These are phyloP conservation scores for Ceratocystis papillata DNA, from an alignment of 2,329 filamentous ascomycete species.

Conservation along the genomic window DNA sequence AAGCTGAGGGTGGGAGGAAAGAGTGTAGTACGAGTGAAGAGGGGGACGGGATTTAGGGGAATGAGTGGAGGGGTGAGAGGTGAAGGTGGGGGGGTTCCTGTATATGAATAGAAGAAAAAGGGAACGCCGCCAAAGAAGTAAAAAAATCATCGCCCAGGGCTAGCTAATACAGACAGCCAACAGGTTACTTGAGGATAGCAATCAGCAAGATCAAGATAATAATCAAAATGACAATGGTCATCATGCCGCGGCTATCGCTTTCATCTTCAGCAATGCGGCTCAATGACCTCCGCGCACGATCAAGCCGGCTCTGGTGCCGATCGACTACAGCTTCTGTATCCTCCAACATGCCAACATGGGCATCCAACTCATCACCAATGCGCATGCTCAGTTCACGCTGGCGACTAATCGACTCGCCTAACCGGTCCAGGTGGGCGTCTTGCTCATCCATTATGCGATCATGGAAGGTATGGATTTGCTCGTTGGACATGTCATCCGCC, in stretches of 20 bases:
- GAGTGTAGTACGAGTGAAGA: too few relatives aligned
- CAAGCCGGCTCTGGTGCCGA: slow-evolving; percentile 63
- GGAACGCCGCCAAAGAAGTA: not conserved
- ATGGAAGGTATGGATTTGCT: slow-evolving; percentile 81
- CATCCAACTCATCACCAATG: slow-evolving; percentile 91
- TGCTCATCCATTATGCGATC: slow-evolving; percentile 71
- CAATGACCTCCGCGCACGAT: slow-evolving; percentile 62
- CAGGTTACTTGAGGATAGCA: slow-evolving; percentile 59
- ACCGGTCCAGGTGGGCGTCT: slow-evolving; percentile 79
- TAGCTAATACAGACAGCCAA: not conserved
- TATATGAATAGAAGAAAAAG: not conserved
- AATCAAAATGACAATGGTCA: slow-evolving; percentile 68
- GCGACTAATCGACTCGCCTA: slow-evolving; percentile 76
- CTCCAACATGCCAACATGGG: slow-evolving; percentile 78
- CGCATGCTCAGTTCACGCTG: slow-evolving; percentile 90
- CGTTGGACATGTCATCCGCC: slow-evolving; percentile 56
- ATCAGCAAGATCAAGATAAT: slow-evolving; percentile 74
- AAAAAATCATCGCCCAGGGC: not conserved
- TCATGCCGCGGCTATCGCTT: slow-evolving; percentile 79
- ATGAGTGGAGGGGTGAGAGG: too few relatives aligned
- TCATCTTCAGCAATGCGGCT: slow-evolving; percentile 62
- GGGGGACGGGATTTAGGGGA: too few relatives aligned
- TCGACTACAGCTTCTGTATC: slow-evolving; percentile 78
- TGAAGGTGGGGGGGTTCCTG: too few relatives aligned
- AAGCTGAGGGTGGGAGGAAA: too few relatives aligned